Evolutionary conservation across 2,329 filamentous ascomycete species (phyloP), one percentile per base, ranked within the genome.

Genomic region (Talaromyces sp.): DNA sequence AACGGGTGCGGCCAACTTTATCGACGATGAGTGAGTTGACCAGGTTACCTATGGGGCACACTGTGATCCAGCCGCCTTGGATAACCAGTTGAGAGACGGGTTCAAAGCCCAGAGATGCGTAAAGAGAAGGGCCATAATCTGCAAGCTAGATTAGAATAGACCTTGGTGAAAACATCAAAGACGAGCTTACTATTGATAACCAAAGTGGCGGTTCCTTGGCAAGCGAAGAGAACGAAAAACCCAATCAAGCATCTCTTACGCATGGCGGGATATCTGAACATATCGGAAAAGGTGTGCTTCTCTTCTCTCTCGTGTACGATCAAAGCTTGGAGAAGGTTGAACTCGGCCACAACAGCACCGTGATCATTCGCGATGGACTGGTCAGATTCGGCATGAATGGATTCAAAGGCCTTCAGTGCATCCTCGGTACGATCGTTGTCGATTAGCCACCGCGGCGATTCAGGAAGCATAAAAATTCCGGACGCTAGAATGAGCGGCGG

Each of bases 391-490:
- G 47, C 57, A 31, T 63, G 61, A 16, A 55, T 63, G 5, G 57
- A 33, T 5, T 56, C 33, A 14, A 63, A 63, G 5, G 57, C 30
- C 28, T 47, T 56, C 12, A 56, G 50, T 1, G 61, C 61, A 9
- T 63, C 61, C 59, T 73, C 70, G 3, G 57, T 60, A 8, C 65
- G 63, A 18, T 67, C 67, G 6, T 60, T 60, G 18, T 60, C 58
- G 8, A 60, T 60, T 5, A 60, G 50, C 68, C 68, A 73, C 34
- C 70, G 64, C 12, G 69, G 67, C 44, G 66, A 63, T 50, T 68
- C 66, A 3, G 64, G 66, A 9, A 68, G 55, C 50, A 61, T 62
- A 14, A 56, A 56, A 7, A 68, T 33, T 12, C 64, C 62, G 31
- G 56, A 52, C 18, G 63, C 52, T 2, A 67, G 61, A 40, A 66